phyloP scores from a whole-genome alignment of 1,284 basidiomycete genomes.

The Cryptococcus amylolentus region DNA sequence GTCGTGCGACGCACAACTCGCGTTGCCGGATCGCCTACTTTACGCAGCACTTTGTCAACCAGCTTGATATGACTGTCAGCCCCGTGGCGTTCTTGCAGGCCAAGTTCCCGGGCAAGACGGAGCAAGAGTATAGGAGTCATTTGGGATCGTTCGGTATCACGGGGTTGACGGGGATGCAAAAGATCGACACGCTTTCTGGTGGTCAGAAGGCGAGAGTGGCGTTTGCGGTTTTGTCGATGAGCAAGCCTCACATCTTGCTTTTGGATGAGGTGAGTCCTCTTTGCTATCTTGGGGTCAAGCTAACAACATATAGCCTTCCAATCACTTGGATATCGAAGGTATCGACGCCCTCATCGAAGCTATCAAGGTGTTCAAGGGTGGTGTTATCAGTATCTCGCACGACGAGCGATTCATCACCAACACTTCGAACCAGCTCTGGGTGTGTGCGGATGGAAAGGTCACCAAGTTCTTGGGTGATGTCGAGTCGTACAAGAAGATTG shows the following conservation, averaged over 20 bases:
- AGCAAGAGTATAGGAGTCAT: slow-evolving; percentile 93
- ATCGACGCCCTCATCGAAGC: slow-evolving; percentile 92
- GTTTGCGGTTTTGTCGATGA: slow-evolving; percentile 85
- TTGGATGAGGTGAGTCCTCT: slow-evolving; percentile 70
- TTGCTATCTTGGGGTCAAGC: not conserved
- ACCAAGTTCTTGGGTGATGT: slow-evolving; percentile 87
- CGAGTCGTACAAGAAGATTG: slow-evolving; percentile 77
- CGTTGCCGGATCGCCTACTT: slow-evolving; percentile 89
- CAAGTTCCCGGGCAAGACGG: slow-evolving; percentile 88
- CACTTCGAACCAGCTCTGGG: slow-evolving; percentile 54
- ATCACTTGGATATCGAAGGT: slow-evolving; percentile 97
- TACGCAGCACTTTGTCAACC: slow-evolving; percentile 97
- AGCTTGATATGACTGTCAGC: slow-evolving; percentile 75
- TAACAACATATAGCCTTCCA: slow-evolving; percentile 67
- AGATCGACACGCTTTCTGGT: slow-evolving; percentile 60
- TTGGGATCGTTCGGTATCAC: slow-evolving; percentile 99
- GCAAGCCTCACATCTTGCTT: slow-evolving; percentile 80
- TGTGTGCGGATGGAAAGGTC: slow-evolving; percentile 81
- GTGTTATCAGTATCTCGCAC: slow-evolving; percentile 74
- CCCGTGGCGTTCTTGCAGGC: slow-evolving; percentile 89
- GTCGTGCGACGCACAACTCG: slow-evolving; percentile 85
- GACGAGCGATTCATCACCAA: slow-evolving; percentile 89
- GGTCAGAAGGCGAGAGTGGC: slow-evolving; percentile 97
- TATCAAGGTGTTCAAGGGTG: slow-evolving; percentile 88
- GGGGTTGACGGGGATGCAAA: slow-evolving; percentile 75